Evolutionary conservation across 2,329 filamentous ascomycete species (phyloP).

Genomic region (Helotiales sp.): DNA sequence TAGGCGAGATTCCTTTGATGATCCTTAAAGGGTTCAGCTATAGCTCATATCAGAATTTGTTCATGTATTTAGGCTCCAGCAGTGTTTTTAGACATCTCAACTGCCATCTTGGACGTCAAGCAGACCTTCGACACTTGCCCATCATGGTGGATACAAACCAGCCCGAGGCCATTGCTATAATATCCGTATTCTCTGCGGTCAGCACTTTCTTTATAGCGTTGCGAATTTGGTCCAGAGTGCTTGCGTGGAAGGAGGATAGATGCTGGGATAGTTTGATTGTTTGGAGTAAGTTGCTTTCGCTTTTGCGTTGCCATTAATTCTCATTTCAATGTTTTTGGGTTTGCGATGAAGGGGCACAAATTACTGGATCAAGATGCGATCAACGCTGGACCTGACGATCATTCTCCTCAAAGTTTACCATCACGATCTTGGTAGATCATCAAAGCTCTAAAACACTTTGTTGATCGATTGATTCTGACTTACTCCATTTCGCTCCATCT

Average conservation of each 20-base stretch:
- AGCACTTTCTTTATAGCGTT: slow-evolving; percentile 11
- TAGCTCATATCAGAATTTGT: not conserved
- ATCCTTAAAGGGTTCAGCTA: not conserved
- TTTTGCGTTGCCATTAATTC: not conserved
- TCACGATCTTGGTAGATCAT: not conserved
- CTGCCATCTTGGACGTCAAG: not conserved
- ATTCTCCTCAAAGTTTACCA: not conserved
- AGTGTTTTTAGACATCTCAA: not conserved
- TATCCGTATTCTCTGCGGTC: not conserved
- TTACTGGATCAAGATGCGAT: not conserved
- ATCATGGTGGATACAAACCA: slow-evolving; percentile 14
- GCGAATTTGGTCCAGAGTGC: slow-evolving; percentile 7
- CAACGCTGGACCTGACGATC: not conserved
- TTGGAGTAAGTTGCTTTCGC: slow-evolving; percentile 4
- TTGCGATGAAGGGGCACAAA: not conserved
- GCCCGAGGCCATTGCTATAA: slow-evolving; percentile 11
- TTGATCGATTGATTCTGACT: too few relatives aligned
- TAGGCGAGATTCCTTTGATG: not conserved
- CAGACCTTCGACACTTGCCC: not conserved
- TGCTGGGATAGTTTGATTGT: not conserved
- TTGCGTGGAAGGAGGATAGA: slow-evolving; percentile 8
- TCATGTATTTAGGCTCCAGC: not conserved
- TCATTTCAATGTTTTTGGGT: not conserved
- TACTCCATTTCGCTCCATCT: too few relatives aligned
- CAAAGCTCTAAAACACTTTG: not conserved